Percentiles rank a stretch among this genome's conserved stretches.
Conservation (phyloP, 1,139 yeast species). For the Groenewaldozyma sp. region DNA sequence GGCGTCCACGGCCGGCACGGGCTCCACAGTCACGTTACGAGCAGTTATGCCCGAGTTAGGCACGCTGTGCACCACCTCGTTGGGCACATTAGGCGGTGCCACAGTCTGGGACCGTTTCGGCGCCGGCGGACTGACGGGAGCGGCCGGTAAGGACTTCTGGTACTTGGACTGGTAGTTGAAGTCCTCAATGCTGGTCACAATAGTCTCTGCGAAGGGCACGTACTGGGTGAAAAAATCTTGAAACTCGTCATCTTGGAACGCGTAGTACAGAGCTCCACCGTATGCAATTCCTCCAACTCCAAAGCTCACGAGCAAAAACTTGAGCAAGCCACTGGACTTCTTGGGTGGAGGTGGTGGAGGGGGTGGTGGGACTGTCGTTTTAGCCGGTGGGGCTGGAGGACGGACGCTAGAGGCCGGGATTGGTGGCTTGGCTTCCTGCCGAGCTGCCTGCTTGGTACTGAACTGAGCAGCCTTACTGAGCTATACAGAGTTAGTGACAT, state of each 20-base stretch:
- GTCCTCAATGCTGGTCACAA: constrained; percentile 43
- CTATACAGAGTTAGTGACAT: too few species aligned
- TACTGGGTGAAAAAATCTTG: constrained; percentile 44
- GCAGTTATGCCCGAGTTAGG: constrained; percentile 2
- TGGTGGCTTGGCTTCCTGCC: not conserved
- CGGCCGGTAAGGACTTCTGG: constrained; percentile 1
- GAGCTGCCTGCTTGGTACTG: not conserved
- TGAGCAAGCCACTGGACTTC: constrained; percentile 24
- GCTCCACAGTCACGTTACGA: not conserved
- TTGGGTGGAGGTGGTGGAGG: constrained; percentile 7
- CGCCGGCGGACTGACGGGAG: not conserved
- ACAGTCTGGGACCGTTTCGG: too few species aligned
- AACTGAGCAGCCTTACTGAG: too few species aligned
- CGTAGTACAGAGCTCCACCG: constrained; percentile 32
- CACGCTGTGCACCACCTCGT: constrained; percentile 6
- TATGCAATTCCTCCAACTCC: constrained; percentile 23
- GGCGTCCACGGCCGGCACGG: not conserved
- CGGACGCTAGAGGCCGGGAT: not conserved
- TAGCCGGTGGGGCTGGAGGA: constrained; percentile 2
- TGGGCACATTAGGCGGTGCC: constrained; percentile 12
- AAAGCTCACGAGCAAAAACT: constrained; percentile 22
- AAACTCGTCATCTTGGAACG: constrained; percentile 31
- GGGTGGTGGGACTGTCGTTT: not conserved
- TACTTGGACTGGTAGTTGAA: constrained; percentile 29
- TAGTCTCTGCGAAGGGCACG: constrained; percentile 50